Evolutionary conservation across 495 filamentous ascomycete genomes (phyloP).

Genomic region (Penicillium angulare): DNA sequence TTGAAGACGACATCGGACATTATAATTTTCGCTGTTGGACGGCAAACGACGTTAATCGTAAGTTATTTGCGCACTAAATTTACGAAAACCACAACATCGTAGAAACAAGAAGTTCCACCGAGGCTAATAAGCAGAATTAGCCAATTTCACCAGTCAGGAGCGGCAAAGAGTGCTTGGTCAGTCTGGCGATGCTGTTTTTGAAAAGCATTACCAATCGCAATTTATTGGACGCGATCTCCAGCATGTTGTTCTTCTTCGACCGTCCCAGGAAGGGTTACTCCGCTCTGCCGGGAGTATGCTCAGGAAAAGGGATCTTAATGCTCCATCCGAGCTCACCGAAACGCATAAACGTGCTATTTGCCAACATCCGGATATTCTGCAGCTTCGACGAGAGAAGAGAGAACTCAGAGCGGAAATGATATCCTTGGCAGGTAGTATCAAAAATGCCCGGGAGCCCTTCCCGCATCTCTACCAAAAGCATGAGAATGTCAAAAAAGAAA

Average conservation of each 20-base stretch:
- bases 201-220: slow-evolving; percentile 31
- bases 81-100: neutral
- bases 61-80: slow-evolving; percentile 4
- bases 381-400: slow-evolving; percentile 29
- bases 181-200: slow-evolving; percentile 27
- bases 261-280: slow-evolving; percentile 21
- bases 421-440: slow-evolving; percentile 26
- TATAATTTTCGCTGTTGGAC: slow-evolving; percentile 31
- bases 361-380: slow-evolving; percentile 19
- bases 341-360: slow-evolving; percentile 22
- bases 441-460: slow-evolving; percentile 20
- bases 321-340: slow-evolving; percentile 25
- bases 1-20: slow-evolving; percentile 32
- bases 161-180: slow-evolving; percentile 29
- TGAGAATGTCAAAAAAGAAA: slow-evolving; percentile 17
- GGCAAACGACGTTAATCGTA: slow-evolving; percentile 34
- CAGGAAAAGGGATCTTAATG: slow-evolving; percentile 23
- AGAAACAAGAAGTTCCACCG: neutral
- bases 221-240: slow-evolving; percentile 28
- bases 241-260: slow-evolving; percentile 27
- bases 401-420: slow-evolving; percentile 28
- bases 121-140: slow-evolving; percentile 4
- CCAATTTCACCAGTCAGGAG: slow-evolving; percentile 31
- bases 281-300: slow-evolving; percentile 20
- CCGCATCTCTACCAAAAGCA: slow-evolving; percentile 27